These are phyloP conservation scores for Eremochloa ophiuroides DNA, from an alignment of 176 grass and related monocot genomes.

Conservation along the genomic window DNA sequence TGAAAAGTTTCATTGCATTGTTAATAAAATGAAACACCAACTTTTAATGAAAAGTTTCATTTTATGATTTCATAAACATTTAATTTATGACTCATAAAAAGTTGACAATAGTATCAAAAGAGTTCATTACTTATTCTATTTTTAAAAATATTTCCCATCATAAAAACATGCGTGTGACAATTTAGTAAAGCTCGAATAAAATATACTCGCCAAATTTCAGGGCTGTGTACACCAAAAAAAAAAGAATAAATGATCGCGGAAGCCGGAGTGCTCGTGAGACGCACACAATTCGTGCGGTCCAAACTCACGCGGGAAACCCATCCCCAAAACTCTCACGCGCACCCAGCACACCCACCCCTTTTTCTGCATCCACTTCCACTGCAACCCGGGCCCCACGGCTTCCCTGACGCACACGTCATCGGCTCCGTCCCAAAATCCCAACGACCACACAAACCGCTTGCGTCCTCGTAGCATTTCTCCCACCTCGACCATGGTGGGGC, in stretches of 20 bases:
- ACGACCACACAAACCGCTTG: not conserved
- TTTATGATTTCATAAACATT: too few relatives aligned
- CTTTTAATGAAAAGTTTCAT: too few relatives aligned
- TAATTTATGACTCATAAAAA: too few relatives aligned
- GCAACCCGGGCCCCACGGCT: not conserved
- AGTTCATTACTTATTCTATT: too few relatives aligned
- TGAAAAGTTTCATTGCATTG: too few relatives aligned
- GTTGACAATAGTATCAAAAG: too few relatives aligned
- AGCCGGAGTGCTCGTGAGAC: slow-evolving; percentile 4
- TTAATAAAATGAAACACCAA: too few relatives aligned
- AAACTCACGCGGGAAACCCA: slow-evolving; percentile 15
- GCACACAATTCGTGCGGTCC: slow-evolving; percentile 41
- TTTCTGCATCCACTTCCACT: rapidly evolving
- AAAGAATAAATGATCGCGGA: not conserved
- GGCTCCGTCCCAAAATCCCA: rapidly evolving
- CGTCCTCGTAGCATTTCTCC: not conserved
- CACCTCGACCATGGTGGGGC: not conserved
- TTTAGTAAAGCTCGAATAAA: too few relatives aligned
- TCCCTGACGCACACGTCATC: not conserved
- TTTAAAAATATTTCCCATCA: too few relatives aligned
- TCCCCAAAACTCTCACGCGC: not conserved
- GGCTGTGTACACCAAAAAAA: too few relatives aligned
- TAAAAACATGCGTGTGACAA: too few relatives aligned
- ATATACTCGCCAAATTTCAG: too few relatives aligned
- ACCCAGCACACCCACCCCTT: not conserved